Percentiles rank a stretch among this genome's conserved stretches.
Evolutionary conservation across 192 early-diverging fungal species (phyloP).

Genomic region (Endogone sp.): DNA sequence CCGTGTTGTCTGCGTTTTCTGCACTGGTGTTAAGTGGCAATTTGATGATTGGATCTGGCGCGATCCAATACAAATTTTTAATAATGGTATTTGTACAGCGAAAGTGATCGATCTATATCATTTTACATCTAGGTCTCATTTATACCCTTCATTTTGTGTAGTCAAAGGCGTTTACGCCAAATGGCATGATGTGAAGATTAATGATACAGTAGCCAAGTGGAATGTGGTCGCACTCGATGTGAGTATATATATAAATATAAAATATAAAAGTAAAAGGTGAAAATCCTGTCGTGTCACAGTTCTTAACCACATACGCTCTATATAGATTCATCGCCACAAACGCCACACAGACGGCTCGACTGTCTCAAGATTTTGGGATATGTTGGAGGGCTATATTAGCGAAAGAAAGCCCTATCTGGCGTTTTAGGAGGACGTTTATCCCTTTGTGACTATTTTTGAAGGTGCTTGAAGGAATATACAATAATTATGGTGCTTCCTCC

Average conservation of each 20-base stretch:
- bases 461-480: too few species aligned
- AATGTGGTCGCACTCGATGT: slow-evolving; percentile 48
- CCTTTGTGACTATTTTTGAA: too few species aligned
- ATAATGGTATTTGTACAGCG: slow-evolving; percentile 40
- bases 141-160: not conserved
- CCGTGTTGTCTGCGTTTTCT: slow-evolving; percentile 86
- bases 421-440: too few species aligned
- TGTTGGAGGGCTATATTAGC: slow-evolving; percentile 44
- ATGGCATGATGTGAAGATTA: slow-evolving; percentile 44
- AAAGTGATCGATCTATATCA: too few species aligned
- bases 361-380: slow-evolving; percentile 55
- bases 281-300: not conserved
- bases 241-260: slow-evolving; percentile 22
- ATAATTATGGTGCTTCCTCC: too few species aligned
- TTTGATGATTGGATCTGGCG: slow-evolving; percentile 91
- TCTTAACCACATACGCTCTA: not conserved
- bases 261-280: too few species aligned
- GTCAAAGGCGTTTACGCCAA: slow-evolving; percentile 63
- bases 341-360: slow-evolving; percentile 52
- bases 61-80: slow-evolving; percentile 80
- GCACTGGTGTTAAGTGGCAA: slow-evolving; percentile 90
- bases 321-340: slow-evolving; percentile 48
- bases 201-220: slow-evolving; percentile 38
- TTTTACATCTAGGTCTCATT: too few species aligned
- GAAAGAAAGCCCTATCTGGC: slow-evolving; percentile 39